Evolutionary conservation across 768 basidiomycete genomes (phyloP), one percentile per base, ranked within the genome.

Genomic region (Gloeopeniophorella convolvens): DNA sequence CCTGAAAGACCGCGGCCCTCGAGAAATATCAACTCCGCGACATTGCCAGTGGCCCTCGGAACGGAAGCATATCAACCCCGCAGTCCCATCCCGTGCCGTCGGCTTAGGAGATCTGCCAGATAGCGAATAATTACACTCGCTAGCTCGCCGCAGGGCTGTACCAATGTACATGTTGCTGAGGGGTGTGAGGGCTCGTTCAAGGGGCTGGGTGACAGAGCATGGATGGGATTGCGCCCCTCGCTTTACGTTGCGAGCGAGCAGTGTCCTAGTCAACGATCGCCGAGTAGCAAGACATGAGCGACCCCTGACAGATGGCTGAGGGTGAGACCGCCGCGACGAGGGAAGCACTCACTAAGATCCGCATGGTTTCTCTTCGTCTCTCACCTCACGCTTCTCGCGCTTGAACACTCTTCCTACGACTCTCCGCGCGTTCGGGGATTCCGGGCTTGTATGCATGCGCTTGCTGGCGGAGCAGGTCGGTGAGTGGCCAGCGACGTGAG

Each of bases 1-100:
- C 41, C 41, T 42, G 41, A n/a, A n/a, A n/a, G 40, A 42, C 24
- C 24, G 24, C n/a, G 20, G 24, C 24, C 18, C 41, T 42, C 24
- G 16, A 34, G 31, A 31, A 52, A 52, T 52, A 52, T 48, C 40
- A 53, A 53, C 51, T 53, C 51, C 51, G 51, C 51, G 51, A 48
- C 11, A 21, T 33, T 48, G 40, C 21, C 48, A 24, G 45, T 30
- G 30, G n/a, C n/a, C 13, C 23, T 47, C 51, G 34, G 35, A 50
- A 44, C 42, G 49, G 48, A 50, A 40, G 35, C 21, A 31, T 18
- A 16, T 31, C 42, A 48, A 26, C 18, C 20, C 37, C 21, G 31
- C 34, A 31, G 36, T 41, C 24, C 28, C 21, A 21, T 42, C 27
- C 27, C 42, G 21, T 35, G 43, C 45, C 45, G 31, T 51, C 26